Evolutionary conservation across 768 basidiomycete species (phyloP).

Genomic region (Suillus tomentosus): DNA sequence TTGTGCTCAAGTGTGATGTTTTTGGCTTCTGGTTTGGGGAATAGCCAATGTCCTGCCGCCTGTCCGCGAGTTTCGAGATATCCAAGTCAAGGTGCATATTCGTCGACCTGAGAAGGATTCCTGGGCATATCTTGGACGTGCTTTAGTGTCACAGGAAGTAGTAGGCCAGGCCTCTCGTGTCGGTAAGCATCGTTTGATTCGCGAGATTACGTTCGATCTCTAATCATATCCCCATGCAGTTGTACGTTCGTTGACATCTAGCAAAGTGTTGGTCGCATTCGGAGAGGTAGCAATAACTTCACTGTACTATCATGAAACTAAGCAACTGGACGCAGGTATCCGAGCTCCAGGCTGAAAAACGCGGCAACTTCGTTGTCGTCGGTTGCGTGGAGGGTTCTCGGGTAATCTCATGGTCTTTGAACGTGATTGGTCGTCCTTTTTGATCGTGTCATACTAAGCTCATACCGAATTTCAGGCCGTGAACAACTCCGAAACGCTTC

Average conservation of each 20-base stretch:
- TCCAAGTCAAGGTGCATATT: constrained; percentile 85
- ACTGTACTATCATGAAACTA: constrained; percentile 2
- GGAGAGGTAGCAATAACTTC: constrained; percentile 50
- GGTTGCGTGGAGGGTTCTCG: constrained; percentile 72
- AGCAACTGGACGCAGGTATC: constrained; percentile 44
- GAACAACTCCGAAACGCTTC: constrained; percentile 82
- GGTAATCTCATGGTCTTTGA: constrained; percentile 85
- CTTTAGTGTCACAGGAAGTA: constrained; percentile 73
- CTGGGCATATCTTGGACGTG: constrained; percentile 82
- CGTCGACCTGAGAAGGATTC: constrained; percentile 76
- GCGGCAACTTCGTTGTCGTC: constrained; percentile 86
- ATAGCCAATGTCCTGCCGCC: constrained; percentile 7
- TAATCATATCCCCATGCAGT: constrained; percentile 19
- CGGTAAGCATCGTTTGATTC: constrained; percentile 48
- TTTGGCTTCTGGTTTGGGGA: constrained; percentile 7
- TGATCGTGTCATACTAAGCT: constrained; percentile 17
- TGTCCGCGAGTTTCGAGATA: constrained; percentile 68
- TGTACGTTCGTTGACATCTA: constrained; percentile 54
- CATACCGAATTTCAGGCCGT: constrained; percentile 52
- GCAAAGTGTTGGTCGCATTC: constrained; percentile 71
- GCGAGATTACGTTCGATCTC: constrained; percentile 5
- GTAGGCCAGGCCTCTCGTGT: constrained; percentile 78
- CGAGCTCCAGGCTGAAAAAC: constrained; percentile 82
- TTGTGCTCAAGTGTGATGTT: constrained; percentile 4
- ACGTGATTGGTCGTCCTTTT: constrained; percentile 46